Evolutionary conservation across 768 basidiomycete genomes (phyloP), one percentile per base, ranked within the genome.

Genomic region (Paxillus ammoniavirescens): DNA sequence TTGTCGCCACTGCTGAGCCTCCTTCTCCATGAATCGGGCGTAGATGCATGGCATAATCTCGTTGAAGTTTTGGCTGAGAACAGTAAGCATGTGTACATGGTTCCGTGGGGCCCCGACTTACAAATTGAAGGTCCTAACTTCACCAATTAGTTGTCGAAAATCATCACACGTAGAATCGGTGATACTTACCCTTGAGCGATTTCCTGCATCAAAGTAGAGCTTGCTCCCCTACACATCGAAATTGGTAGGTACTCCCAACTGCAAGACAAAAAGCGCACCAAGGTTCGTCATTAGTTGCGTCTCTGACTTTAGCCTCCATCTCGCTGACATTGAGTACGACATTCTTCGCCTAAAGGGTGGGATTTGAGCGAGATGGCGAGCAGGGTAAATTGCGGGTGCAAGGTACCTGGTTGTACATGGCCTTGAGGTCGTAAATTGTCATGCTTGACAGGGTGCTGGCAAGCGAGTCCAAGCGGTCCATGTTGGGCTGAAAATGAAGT

Each of bases 1-100:
- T 71, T 99, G 94, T 35, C 97, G 80, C 97, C 97, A 99, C 67
- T 99, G 92, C 18, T 89, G 78, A 0, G 97, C 97, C 72, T 99
- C 97, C 73, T 98, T 98, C 72, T 98, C 92, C 86, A 95, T 96
- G 70, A 96, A 97, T 26, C 93, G 83, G 8, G 85, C 80, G 71
- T 97, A 98, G 61, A 98, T 97, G 65, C 84, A 86, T 4, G 97
- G 96, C 94, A 99, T 98, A 67, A 98, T 93, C 76, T 99, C 96
- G 72, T 98, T 99, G 74, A 99, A 99, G 58, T 94, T 84, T 79
- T 95, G 93, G 74, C 94, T 97, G 67, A 2, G 38, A 15, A 31
- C 44, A 49, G 50, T 59, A 33, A 64, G 59, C 36, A 44, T 33
- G 36, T 47, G 9, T 53, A 15, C 12, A 40, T 47, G 30, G 3